Evolutionary conservation across 306 rosid genomes (phyloP).

Genomic region (Vachellia collinsii): DNA sequence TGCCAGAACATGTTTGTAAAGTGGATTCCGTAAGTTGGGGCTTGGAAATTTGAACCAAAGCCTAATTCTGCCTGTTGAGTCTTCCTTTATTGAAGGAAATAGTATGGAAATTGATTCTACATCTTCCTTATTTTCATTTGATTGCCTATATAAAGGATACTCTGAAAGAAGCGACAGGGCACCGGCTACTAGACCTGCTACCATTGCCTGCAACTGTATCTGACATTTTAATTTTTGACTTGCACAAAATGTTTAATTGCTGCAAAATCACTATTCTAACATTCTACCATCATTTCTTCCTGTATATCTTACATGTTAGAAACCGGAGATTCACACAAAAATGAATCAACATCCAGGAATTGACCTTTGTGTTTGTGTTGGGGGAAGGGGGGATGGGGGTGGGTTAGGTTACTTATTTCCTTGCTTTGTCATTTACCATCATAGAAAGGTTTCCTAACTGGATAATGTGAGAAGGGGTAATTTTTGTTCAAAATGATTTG

Average conservation of each 20-base stretch:
- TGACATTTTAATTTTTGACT: neutral
- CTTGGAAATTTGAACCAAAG: neutral
- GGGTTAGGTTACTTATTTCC: neutral
- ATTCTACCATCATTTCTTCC: neutral
- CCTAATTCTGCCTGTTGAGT: neutral
- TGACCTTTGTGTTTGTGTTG: neutral
- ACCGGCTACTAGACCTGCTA: neutral
- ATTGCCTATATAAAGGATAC: neutral
- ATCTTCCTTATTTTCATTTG: neutral
- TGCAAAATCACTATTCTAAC: constrained; percentile 1
- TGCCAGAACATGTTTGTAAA: neutral
- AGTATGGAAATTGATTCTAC: neutral
- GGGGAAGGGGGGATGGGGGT: neutral
- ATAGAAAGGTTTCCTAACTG: neutral
- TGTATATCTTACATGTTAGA: neutral
- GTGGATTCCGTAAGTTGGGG: constrained; percentile 3
- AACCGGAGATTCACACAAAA: neutral
- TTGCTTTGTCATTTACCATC: neutral
- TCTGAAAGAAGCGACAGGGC: neutral
- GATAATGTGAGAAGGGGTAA: constrained; percentile 1
- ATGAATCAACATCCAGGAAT: neutral
- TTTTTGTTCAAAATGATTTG: constrained; percentile 7
- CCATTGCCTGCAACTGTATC: neutral
- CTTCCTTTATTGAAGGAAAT: constrained; percentile 3
- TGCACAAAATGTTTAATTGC: constrained; percentile 21